Evolutionary conservation across 2,329 filamentous ascomycete genomes (phyloP).

Genomic region (Curvularia sp.): DNA sequence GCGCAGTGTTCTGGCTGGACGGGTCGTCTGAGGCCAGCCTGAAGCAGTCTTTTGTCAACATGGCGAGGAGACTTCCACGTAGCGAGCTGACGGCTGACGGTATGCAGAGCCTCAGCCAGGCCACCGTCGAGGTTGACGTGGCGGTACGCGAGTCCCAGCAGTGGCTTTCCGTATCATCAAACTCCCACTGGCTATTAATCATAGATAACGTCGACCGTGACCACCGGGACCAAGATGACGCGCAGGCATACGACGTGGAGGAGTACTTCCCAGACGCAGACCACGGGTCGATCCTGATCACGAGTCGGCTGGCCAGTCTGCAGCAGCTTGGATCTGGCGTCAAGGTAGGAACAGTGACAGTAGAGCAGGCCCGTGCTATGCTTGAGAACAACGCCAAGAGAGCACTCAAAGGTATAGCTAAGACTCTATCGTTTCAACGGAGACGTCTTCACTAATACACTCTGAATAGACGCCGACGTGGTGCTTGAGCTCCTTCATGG

Average conservation of each 20-base stretch:
- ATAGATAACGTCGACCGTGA: constrained; percentile 34
- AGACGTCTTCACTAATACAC: too few relatives aligned
- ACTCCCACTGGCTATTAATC: constrained; percentile 25
- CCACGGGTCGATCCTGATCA: constrained; percentile 29
- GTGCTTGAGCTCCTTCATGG: constrained; percentile 53
- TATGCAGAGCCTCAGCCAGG: constrained; percentile 18
- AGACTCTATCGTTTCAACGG: not conserved
- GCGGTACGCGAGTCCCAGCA: constrained; percentile 23
- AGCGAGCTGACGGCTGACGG: constrained; percentile 19
- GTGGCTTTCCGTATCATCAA: constrained; percentile 26
- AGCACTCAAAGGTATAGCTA: constrained; percentile 19
- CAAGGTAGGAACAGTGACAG: constrained; percentile 31
- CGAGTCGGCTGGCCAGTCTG: constrained; percentile 19
- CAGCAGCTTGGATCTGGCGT: constrained; percentile 32
- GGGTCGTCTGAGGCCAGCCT: constrained; percentile 19
- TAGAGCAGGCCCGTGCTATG: constrained; percentile 21
- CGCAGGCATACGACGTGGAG: constrained; percentile 26
- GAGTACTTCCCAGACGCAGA: constrained; percentile 25
- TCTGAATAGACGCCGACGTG: too few relatives aligned
- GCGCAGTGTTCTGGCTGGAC: too few relatives aligned
- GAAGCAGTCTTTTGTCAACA: constrained; percentile 24
- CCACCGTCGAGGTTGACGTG: constrained; percentile 16
- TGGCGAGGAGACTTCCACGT: constrained; percentile 20
- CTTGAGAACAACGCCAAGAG: constrained; percentile 23
- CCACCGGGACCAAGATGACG: constrained; percentile 20